Percentiles rank a stretch among this genome's conserved stretches.
Evolutionary conservation across 177 flowering plant genomes (phyloP).

Genomic region (Vitis hybrid): DNA sequence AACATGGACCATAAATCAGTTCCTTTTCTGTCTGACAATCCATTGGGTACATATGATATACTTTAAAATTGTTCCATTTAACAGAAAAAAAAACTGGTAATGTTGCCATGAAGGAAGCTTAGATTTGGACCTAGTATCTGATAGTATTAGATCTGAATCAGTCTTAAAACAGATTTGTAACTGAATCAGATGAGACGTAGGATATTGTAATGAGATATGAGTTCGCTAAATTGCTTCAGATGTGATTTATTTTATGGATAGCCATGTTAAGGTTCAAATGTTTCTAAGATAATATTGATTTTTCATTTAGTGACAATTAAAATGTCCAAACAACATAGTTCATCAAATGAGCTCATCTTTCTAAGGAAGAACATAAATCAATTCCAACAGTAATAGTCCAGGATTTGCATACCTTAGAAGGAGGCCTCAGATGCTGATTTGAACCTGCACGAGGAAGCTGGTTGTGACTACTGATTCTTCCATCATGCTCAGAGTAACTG

Average conservation of each 20-base stretch:
- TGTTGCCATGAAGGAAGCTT: no score
- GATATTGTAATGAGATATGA: no score
- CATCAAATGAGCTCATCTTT: background rate
- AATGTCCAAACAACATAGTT: background rate
- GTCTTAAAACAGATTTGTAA: no score
- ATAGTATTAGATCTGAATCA: no score
- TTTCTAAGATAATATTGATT: background rate
- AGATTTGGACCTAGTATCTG: no score
- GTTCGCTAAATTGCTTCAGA: no score
- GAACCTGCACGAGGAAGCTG: background rate
- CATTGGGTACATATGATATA: no score
- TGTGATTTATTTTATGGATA: background rate
- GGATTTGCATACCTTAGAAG: constrained; percentile 20
- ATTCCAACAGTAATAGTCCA: background rate
- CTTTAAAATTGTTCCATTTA: no score
- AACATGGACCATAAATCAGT: no score
- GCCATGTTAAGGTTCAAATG: background rate
- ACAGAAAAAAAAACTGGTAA: no score
- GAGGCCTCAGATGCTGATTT: constrained; percentile 11
- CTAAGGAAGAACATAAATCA: background rate
- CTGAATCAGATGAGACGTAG: no score
- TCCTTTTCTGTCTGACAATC: no score
- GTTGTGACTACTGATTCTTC: constrained; percentile 13
- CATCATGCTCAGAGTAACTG: constrained; percentile 1
- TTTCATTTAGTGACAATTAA: background rate